Evolutionary conservation across 306 rosid genomes (phyloP).

Genomic region (Cicer judaicum): DNA sequence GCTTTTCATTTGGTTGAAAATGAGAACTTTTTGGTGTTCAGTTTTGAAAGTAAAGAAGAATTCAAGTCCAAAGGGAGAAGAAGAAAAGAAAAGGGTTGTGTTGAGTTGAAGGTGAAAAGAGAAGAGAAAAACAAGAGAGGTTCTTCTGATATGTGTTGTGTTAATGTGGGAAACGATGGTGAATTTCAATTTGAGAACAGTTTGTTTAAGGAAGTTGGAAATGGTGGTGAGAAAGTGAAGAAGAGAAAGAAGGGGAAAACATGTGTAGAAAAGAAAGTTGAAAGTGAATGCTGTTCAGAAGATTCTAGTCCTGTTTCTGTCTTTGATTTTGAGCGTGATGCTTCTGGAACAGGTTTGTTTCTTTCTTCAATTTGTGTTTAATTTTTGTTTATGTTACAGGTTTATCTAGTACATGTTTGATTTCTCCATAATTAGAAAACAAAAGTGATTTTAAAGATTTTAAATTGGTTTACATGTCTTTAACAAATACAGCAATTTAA

Average conservation of each 20-base stretch:
- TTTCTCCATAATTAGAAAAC: too few species aligned
- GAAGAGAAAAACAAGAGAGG: constrained; percentile 49
- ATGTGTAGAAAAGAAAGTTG: constrained; percentile 47
- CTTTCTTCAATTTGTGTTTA: constrained; percentile 29
- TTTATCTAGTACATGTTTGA: not conserved
- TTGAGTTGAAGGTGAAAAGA: not conserved
- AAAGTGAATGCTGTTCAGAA: constrained; percentile 62
- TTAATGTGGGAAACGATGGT: constrained; percentile 37
- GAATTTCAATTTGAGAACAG: constrained; percentile 37
- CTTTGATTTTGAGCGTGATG: constrained; percentile 62
- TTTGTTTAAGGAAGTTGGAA: constrained; percentile 37
- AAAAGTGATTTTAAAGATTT: too few species aligned
- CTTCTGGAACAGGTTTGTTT: constrained; percentile 70
- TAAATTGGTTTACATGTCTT: too few species aligned
- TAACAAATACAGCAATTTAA: too few species aligned
- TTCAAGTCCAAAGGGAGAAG: constrained; percentile 48
- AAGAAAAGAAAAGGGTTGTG: constrained; percentile 32
- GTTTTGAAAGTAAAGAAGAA: constrained; percentile 60
- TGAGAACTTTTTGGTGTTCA: constrained; percentile 71
- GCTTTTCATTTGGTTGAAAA: constrained; percentile 63
- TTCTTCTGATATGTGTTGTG: not conserved
- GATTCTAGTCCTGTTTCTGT: constrained; percentile 93
- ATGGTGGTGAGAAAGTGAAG: constrained; percentile 50
- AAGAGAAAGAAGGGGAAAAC: constrained; percentile 47
- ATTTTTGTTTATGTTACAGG: not conserved